These are phyloP conservation scores for Tricholoma sp. DNA, from an alignment of 768 basidiomycete genomes.

Conservation along the genomic window DNA sequence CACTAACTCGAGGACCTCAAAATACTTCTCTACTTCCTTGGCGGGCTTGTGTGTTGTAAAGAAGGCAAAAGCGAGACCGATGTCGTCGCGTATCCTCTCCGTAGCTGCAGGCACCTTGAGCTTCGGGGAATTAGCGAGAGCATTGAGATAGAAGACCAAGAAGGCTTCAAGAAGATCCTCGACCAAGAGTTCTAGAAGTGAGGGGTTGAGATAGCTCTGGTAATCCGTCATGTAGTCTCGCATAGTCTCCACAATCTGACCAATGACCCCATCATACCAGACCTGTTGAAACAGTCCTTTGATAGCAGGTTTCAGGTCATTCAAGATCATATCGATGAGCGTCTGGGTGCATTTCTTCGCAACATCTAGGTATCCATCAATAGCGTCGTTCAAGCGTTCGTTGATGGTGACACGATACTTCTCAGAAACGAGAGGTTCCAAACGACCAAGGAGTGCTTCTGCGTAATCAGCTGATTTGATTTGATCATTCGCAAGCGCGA, in stretches of 20 bases:
- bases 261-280: conserved; percentile 91
- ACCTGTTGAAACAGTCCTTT: conserved; percentile 75
- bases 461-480: conserved; percentile 93
- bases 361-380: conserved; percentile 97
- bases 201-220: conserved; percentile 84
- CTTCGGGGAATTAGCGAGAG: conserved; percentile 78
- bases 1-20: conserved; percentile 84
- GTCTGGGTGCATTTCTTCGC: conserved; percentile 96
- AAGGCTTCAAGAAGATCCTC: conserved; percentile 92
- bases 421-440: conserved; percentile 89
- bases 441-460: conserved; percentile 76
- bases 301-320: conserved; percentile 85
- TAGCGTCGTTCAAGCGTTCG: conserved; percentile 89
- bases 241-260: conserved; percentile 91
- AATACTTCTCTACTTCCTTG: conserved; percentile 74
- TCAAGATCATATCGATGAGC: conserved; percentile 91
- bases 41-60: conserved; percentile 75
- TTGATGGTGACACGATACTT: conserved; percentile 84
- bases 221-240: conserved; percentile 96
- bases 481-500: conserved; percentile 96
- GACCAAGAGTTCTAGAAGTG: conserved; percentile 84
- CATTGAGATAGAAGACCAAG: conserved; percentile 85
- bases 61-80: conserved; percentile 71
- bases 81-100: conserved; percentile 79
- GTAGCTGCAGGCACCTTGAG: conserved; percentile 80